phyloP scores from a whole-genome alignment of 1,139 yeast species.

The Saccharomyces hybrid region DNA sequence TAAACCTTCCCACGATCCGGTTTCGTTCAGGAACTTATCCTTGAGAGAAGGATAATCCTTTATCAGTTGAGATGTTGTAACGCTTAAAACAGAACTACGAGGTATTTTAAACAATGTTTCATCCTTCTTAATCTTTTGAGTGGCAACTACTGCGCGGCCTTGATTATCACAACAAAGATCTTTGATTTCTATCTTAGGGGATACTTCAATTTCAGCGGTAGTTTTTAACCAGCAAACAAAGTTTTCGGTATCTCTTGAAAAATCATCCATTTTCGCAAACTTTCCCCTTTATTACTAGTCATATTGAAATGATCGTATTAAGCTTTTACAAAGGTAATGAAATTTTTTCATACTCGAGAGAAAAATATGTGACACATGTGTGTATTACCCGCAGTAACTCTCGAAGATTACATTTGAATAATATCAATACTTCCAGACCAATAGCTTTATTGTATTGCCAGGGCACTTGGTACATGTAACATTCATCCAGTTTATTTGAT shows the following conservation, averaged over 20 bases:
- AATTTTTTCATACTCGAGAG: constrained; percentile 31
- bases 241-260: constrained; percentile 33
- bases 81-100: constrained; percentile 47
- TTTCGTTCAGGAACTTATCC: constrained; percentile 35
- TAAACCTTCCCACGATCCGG: constrained; percentile 65
- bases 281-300: too few species aligned
- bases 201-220: constrained; percentile 35
- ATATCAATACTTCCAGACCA: background rate
- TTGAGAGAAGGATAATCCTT: constrained; percentile 34
- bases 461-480: background rate
- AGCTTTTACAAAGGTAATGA: constrained; percentile 83
- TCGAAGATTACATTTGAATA: background rate
- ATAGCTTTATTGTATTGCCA: background rate
- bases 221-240: constrained; percentile 49
- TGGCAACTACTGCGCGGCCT: constrained; percentile 76
- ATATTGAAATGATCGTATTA: background rate
- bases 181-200: constrained; percentile 49
- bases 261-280: constrained; percentile 11
- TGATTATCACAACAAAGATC: constrained; percentile 54
- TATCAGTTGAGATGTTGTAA: constrained; percentile 47
- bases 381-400: background rate
- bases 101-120: constrained; percentile 70
- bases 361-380: background rate
- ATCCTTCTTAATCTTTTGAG: constrained; percentile 47
- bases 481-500: background rate